phyloP scores from a whole-genome alignment of 140 eudicot genomes.

The Oenanthe javanica region DNA sequence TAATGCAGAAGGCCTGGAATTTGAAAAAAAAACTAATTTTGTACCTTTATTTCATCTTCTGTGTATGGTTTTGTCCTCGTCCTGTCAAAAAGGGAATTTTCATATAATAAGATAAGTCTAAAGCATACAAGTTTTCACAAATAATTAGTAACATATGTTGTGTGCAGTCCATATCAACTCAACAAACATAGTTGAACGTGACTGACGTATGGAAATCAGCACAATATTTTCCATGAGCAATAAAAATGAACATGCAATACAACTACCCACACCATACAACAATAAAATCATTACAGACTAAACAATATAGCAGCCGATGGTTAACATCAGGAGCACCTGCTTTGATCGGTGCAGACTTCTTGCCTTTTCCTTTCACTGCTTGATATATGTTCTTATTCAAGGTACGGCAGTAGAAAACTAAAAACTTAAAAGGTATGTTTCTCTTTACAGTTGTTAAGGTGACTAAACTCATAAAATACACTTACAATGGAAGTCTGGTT shows the following conservation, averaged over 20 bases:
- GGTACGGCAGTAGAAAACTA: background rate
- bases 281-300: background rate
- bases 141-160: background rate
- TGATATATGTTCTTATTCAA: background rate
- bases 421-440: background rate
- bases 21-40: background rate
- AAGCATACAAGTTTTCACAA: background rate
- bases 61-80: slow-evolving; percentile 65
- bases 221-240: background rate
- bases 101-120: background rate
- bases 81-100: slow-evolving; percentile 30
- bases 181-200: background rate
- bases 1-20: background rate
- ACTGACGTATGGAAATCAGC: background rate
- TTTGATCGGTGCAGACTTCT: background rate
- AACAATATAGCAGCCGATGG: background rate
- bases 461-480: background rate
- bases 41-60: slow-evolving; percentile 92
- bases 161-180: background rate
- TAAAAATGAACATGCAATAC: background rate
- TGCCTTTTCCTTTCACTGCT: background rate
- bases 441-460: background rate
- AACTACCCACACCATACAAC: background rate
- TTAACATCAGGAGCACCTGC: background rate
- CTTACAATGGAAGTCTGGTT: too few relatives aligned